Percentiles rank a stretch among this genome's conserved stretches.
Conservation (phyloP, 345 rosid species). For the Heritiera fomes region DNA sequence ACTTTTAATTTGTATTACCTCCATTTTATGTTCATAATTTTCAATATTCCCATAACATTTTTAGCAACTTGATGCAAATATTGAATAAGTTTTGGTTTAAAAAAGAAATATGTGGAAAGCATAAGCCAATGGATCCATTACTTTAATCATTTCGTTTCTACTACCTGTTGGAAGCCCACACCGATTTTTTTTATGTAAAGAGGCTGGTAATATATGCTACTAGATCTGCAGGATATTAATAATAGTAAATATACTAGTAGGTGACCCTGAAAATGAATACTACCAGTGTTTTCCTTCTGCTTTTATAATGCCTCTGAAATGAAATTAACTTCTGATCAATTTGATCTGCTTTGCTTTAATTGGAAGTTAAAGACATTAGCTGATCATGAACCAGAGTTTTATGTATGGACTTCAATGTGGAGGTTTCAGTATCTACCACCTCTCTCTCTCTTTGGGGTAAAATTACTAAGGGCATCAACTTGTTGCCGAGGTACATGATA, state of each 20-base stretch:
- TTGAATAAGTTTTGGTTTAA: not conserved
- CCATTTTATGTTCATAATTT: not conserved
- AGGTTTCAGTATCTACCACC: not conserved
- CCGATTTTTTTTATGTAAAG: too few relatives aligned
- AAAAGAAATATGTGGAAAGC: not conserved
- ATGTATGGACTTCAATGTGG: not conserved
- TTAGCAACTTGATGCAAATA: not conserved
- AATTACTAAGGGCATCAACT: not conserved
- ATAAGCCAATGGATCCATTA: not conserved
- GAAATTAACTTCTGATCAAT: not conserved
- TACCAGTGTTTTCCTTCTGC: not conserved
- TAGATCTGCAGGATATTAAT: not conserved
- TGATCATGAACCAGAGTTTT: not conserved
- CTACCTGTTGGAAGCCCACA: not conserved
- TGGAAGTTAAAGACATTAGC: not conserved
- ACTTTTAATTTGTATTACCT: too few relatives aligned
- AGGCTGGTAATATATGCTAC: too few relatives aligned
- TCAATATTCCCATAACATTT: not conserved
- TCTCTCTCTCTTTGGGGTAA: not conserved
- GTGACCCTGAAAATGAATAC: not conserved
- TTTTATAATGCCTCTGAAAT: not conserved
- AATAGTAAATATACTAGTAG: not conserved
- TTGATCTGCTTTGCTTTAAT: not conserved
- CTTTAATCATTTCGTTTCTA: not conserved
- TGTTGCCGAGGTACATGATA: not conserved